Conservation (phyloP, 768 basidiomycete species). For the Ramaria sp. region DNA sequence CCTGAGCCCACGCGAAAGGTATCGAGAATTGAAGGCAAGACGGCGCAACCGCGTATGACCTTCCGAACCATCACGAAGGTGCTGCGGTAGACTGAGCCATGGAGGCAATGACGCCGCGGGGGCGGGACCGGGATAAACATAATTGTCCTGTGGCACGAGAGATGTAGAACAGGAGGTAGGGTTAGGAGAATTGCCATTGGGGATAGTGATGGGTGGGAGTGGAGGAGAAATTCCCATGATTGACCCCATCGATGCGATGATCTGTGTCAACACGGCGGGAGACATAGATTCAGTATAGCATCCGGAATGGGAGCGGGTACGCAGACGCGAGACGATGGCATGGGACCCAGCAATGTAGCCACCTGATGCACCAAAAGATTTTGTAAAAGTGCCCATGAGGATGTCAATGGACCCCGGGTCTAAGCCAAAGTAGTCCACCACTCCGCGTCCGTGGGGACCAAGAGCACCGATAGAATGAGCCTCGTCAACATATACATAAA, state of each 20-base stretch:
- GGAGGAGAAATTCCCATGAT: constrained; percentile 77
- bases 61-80: constrained; percentile 73
- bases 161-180: constrained; percentile 12
- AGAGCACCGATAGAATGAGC: constrained; percentile 96
- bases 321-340: constrained; percentile 67
- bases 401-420: constrained; percentile 77
- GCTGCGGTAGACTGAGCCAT: constrained; percentile 69
- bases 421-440: constrained; percentile 88
- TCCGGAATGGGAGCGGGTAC: constrained; percentile 70
- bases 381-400: constrained; percentile 98
- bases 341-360: constrained; percentile 90
- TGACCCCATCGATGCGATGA: constrained; percentile 86
- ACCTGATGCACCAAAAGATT: constrained; percentile 87
- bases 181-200: constrained; percentile 11
- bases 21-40: constrained; percentile 91
- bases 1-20: constrained; percentile 73
- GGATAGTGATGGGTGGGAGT: constrained; percentile 21
- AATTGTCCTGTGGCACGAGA: constrained; percentile 29
- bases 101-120: constrained; percentile 51
- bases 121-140: constrained; percentile 57
- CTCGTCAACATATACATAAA: constrained; percentile 93
- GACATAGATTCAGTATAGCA: constrained; percentile 85
- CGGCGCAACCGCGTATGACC: constrained; percentile 74
- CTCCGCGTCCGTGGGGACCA: constrained; percentile 89
- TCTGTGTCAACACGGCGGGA: constrained; percentile 83